Base-by-base conservation (phyloP, 2,329 filamentous ascomycete species). In the Cladosporium sphaerospermum region DNA sequence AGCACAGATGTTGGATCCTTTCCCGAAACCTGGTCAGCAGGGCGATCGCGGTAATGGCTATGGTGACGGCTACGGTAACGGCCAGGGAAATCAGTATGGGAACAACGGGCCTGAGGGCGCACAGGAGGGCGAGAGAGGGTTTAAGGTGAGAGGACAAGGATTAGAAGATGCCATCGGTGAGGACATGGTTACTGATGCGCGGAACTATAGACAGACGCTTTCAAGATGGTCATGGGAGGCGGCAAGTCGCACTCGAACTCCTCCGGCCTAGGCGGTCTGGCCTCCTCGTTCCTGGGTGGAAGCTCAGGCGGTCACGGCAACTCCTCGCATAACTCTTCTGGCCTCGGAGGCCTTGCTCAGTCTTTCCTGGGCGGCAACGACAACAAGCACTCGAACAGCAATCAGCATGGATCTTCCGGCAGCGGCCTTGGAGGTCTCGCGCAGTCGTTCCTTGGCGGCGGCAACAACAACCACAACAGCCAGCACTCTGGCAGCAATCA, bases 1-100 rank as follows among this genome's bases (percentile, higher is more conserved):
- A 42, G 67, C 64, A 41, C 62, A 62, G 36, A 58, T 60, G 28
- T 60, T 62, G 31, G 66, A 64, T 50, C 69, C 69, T 14, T 71
- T 69, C 53, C 54, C 60, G 42, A 59, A 57, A 46, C 69, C 69
- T 40, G 51, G 54, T 41, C 34, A 46, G 14, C 37, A 44, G 52
- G 48, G 60, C 56, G 54, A 57, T 9, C 52, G 52, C 10, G 57
- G 52, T 10, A 37, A 31, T 40, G 50, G 50, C n/a, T 23, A 44
- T 23, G 48, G 45, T 9, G 41, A 50, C 18, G 23, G 19, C 13
- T 51, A 51, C 23, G 48, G 40, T 5, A 19, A 42, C 4, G 31
- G 37, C 4, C 47, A 50, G 47, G 47, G 47, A 9, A 44, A 44
- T 40, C 34, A 51, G 16, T 44, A 51, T 19, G 40, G 40, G 14